A percentile compares a stretch with the other conserved stretches of the same genome.
Evolutionary conservation across 2,329 filamentous ascomycete genomes (phyloP).

Genomic region (Tolypocladium album): DNA sequence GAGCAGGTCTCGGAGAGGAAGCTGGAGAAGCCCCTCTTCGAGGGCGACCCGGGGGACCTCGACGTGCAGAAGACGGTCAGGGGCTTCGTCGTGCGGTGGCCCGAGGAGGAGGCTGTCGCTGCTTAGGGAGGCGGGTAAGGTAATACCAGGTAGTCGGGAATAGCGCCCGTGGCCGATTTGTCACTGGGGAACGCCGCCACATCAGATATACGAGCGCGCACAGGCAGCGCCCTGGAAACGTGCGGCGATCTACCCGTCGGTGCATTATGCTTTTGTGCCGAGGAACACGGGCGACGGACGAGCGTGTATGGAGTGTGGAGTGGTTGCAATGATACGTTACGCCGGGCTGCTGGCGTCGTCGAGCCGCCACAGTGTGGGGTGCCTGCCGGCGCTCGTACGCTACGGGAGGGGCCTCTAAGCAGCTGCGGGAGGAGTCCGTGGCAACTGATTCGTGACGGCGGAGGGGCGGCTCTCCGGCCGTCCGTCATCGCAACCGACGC

Average conservation of each 20-base stretch:
- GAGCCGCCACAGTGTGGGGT: background rate
- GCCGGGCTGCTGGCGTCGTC: background rate
- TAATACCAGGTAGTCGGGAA: no score
- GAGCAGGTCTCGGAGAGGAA: constrained; percentile 71
- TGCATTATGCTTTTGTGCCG: background rate
- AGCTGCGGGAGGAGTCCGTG: background rate
- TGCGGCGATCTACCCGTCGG: background rate
- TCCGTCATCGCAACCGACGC: background rate
- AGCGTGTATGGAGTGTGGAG: background rate
- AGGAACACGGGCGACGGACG: background rate
- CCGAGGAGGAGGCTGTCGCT: constrained; percentile 15
- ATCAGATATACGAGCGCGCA: background rate
- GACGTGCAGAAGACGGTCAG: constrained; percentile 72
- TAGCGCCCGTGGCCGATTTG: background rate
- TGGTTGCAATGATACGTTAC: constrained; percentile 5
- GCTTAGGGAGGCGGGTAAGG: background rate
- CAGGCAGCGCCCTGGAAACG: background rate
- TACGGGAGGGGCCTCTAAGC: background rate
- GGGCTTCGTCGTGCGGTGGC: constrained; percentile 65
- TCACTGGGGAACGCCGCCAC: background rate
- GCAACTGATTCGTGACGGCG: background rate
- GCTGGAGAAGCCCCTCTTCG: constrained; percentile 82
- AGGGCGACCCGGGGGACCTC: constrained; percentile 78
- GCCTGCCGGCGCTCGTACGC: background rate
- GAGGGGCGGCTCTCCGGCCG: background rate